Evolutionary conservation across 371 early-diverging fungal species (phyloP).

Genomic region (Actinomortierella wolfii): DNA sequence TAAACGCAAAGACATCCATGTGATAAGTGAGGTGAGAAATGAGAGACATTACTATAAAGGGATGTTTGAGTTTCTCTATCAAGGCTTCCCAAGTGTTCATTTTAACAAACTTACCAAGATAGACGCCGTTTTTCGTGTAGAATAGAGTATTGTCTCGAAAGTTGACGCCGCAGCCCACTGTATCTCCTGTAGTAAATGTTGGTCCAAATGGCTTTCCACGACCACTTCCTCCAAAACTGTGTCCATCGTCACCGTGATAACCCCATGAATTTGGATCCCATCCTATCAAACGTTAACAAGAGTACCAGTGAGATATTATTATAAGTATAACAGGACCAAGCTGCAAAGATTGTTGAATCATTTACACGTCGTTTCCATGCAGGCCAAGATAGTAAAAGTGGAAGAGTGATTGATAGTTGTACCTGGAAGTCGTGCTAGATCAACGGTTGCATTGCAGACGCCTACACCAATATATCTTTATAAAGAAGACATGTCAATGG

Average conservation of each 20-base stretch:
- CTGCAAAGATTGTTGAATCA: background rate
- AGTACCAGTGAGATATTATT: background rate
- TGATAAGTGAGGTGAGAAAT: background rate
- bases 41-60: too few species aligned
- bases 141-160: conserved; percentile 77
- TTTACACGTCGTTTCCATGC: too few species aligned
- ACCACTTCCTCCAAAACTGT: conserved; percentile 73
- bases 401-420: too few species aligned
- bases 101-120: conserved; percentile 61
- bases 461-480: conserved; percentile 87
- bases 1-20: conserved; percentile 22
- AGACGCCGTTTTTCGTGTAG: conserved; percentile 92
- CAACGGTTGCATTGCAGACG: conserved; percentile 62
- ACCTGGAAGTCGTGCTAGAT: conserved; percentile 80
- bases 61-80: too few species aligned
- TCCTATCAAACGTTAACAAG: conserved; percentile 50
- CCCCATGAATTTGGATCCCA: conserved; percentile 87
- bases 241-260: conserved; percentile 94
- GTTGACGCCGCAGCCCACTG: conserved; percentile 91
- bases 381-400: too few species aligned
- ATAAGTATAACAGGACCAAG: background rate
- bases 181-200: conserved; percentile 87
- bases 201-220: conserved; percentile 90
- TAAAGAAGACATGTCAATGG: background rate
- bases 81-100: too few species aligned